phyloP scores from a whole-genome alignment of 2,329 filamentous ascomycete genomes.

The Dryadomyces sulphureus region DNA sequence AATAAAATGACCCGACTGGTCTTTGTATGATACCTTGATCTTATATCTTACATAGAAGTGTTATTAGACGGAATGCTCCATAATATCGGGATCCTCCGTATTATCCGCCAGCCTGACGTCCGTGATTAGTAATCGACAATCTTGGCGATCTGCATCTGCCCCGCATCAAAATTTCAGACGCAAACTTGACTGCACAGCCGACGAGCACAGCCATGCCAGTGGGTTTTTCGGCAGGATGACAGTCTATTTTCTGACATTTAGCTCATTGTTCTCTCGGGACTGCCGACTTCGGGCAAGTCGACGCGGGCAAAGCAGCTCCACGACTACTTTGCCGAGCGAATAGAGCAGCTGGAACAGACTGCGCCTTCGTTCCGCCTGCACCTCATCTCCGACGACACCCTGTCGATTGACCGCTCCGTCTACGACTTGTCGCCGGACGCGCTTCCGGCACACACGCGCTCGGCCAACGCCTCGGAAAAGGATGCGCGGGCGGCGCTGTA shows the following conservation, averaged over 20 bases:
- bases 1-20: too few relatives aligned
- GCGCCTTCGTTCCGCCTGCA: conserved; percentile 46
- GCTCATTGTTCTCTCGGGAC: conserved; percentile 53
- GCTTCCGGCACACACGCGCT: conserved; percentile 45
- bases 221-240: too few relatives aligned
- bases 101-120: too few relatives aligned
- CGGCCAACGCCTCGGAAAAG: conserved; percentile 64
- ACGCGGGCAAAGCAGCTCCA: conserved; percentile 52
- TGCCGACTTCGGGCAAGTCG: conserved; percentile 55
- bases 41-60: too few relatives aligned
- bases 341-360: conserved; percentile 18
- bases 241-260: conserved; percentile 15
- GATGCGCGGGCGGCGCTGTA: conserved; percentile 65
- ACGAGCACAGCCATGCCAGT: too few relatives aligned
- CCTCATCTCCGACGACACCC: conserved; percentile 57
- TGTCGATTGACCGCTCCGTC: conserved; percentile 54
- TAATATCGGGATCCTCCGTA: too few relatives aligned
- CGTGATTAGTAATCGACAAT: too few relatives aligned
- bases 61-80: too few relatives aligned
- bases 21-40: too few relatives aligned
- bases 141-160: too few relatives aligned
- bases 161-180: too few relatives aligned
- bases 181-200: too few relatives aligned
- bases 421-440: conserved; percentile 53
- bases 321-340: conserved; percentile 45